These are phyloP conservation scores for Ceratocystis albifundus DNA, from an alignment of 2,329 filamentous ascomycete genomes.

Conservation along the genomic window DNA sequence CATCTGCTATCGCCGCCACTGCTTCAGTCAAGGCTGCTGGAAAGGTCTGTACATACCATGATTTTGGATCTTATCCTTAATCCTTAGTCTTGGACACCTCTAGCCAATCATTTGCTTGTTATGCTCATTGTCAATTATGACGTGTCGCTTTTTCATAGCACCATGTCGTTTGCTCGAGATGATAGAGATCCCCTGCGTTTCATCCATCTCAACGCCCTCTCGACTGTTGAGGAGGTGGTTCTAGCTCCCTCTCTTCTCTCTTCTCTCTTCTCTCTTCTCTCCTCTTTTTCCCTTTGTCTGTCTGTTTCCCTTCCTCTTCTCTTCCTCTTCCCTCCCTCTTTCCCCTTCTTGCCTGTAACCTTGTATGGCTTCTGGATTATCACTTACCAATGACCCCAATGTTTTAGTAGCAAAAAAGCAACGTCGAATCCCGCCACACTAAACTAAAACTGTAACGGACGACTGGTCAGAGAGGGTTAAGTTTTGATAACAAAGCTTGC, in stretches of 20 bases:
- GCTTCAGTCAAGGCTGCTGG: background rate
- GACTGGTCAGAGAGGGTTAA: background rate
- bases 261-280: background rate
- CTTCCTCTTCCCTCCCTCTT: background rate
- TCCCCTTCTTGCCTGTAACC: background rate
- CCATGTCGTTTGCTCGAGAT: background rate
- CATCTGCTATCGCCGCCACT: background rate
- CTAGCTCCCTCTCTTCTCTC: constrained; percentile 5
- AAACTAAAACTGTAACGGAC: background rate
- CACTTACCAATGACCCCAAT: background rate
- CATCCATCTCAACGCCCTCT: background rate
- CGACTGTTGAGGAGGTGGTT: background rate
- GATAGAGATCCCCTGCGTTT: background rate
- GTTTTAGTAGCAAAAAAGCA: background rate
- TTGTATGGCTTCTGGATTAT: background rate
- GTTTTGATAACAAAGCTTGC: background rate
- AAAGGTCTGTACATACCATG: background rate
- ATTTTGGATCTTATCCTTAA: background rate
- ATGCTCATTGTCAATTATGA: background rate
- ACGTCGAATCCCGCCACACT: background rate
- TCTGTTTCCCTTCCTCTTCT: background rate
- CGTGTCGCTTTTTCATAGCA: background rate
- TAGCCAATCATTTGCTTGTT: background rate
- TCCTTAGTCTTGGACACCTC: background rate
- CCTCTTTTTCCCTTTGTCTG: background rate